Conservation (phyloP, 768 basidiomycete species). For the Fomitopsis serialis region DNA sequence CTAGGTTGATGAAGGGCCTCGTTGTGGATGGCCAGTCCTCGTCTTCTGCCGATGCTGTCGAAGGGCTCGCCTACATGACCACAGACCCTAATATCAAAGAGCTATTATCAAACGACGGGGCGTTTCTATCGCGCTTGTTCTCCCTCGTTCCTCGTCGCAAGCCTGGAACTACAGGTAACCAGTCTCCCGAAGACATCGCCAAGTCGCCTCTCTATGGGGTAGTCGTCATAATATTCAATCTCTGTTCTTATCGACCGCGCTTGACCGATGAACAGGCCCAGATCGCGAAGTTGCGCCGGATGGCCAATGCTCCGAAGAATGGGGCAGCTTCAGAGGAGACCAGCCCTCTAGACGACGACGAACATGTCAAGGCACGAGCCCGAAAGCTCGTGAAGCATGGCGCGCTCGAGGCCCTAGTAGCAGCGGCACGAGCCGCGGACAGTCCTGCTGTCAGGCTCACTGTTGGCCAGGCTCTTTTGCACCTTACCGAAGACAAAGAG, state of each 20-base stretch:
- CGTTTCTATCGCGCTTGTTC: slow-evolving; percentile 55
- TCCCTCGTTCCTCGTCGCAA: slow-evolving; percentile 51
- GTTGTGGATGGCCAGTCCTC: slow-evolving; percentile 35
- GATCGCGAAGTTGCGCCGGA: slow-evolving; percentile 69
- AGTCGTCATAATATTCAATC: slow-evolving; percentile 67
- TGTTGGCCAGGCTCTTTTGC: slow-evolving; percentile 60
- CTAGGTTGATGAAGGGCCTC: slow-evolving; percentile 51
- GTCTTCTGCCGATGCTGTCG: slow-evolving; percentile 61
- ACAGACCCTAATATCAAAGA: slow-evolving; percentile 60
- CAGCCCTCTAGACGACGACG: slow-evolving; percentile 54
- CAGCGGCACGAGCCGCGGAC: slow-evolving; percentile 50
- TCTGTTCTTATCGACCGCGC: slow-evolving; percentile 64
- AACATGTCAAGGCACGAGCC: slow-evolving; percentile 57
- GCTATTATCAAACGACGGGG: slow-evolving; percentile 43
- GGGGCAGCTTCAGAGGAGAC: slow-evolving; percentile 1
- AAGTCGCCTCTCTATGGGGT: slow-evolving; percentile 72
- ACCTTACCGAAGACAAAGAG: slow-evolving; percentile 70
- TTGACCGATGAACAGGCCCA: slow-evolving; percentile 80
- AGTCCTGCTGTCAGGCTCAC: slow-evolving; percentile 57
- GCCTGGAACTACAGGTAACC: slow-evolving; percentile 14
- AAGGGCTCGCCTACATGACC: slow-evolving; percentile 83
- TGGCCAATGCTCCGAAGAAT: slow-evolving; percentile 46
- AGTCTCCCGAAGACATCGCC: slow-evolving; percentile 24
- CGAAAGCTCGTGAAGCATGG: slow-evolving; percentile 55
- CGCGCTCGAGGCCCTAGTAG: slow-evolving; percentile 55